phyloP scores from a whole-genome alignment of 164 flowering plant species.

The Tetracentron sinense region DNA sequence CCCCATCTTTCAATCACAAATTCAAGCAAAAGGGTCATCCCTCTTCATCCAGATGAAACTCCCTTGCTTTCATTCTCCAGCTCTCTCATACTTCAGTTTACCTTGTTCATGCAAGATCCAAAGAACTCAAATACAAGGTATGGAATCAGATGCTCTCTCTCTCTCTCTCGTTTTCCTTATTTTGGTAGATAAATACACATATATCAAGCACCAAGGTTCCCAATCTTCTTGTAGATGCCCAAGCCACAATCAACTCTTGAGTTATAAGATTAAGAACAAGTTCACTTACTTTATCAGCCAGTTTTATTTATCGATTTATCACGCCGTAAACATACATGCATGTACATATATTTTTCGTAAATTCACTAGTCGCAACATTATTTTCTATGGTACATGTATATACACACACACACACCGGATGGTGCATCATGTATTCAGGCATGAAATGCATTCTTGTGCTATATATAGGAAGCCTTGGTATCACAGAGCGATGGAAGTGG shows the following conservation, averaged over 20 bases:
- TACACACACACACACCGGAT: background rate
- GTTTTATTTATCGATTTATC: background rate
- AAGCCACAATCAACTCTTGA: too few relatives aligned
- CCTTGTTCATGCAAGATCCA: constrained; percentile 80
- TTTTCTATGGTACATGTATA: background rate
- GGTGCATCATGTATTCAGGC: background rate
- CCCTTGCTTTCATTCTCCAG: constrained; percentile 24
- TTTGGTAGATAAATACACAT: background rate
- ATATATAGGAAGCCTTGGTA: constrained; percentile 93
- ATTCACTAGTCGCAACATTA: too few relatives aligned
- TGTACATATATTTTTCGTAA: too few relatives aligned
- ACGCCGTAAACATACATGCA: too few relatives aligned
- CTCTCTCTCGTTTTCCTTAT: constrained; percentile 12
- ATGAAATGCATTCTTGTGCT: background rate
- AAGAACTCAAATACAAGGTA: constrained; percentile 57
- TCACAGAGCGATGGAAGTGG: constrained; percentile 76
- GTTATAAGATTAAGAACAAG: too few relatives aligned
- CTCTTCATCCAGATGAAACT: constrained; percentile 29
- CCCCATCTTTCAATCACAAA: constrained; percentile 28
- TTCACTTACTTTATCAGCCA: background rate
- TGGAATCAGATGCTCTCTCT: constrained; percentile 2
- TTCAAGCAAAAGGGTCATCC: constrained; percentile 24
- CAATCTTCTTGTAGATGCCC: too few relatives aligned
- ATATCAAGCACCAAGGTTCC: background rate
- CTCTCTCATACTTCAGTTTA: constrained; percentile 22